Conservation (phyloP, 75 land plant genomes). For the Picea glauca region DNA sequence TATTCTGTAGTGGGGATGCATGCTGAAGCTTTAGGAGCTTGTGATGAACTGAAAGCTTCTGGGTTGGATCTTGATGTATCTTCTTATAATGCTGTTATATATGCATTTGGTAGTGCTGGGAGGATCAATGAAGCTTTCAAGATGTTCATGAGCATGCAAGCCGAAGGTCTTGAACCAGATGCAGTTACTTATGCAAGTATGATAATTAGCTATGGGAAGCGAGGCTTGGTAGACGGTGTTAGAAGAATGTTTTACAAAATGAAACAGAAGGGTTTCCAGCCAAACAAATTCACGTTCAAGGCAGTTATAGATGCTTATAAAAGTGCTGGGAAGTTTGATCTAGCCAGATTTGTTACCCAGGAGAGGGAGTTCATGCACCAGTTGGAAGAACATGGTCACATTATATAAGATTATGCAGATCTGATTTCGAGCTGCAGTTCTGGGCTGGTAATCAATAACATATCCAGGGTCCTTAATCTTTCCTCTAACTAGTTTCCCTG, state of each 20-base stretch:
- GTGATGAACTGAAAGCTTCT: slow-evolving; percentile 27
- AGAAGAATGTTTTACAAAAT: slow-evolving; percentile 50
- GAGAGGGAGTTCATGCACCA: slow-evolving; percentile 53
- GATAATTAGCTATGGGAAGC: slow-evolving; percentile 48
- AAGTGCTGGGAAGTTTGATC: slow-evolving; percentile 56
- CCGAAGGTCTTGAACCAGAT: slow-evolving; percentile 48
- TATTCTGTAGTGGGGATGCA: slow-evolving; percentile 65
- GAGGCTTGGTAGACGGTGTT: slow-evolving; percentile 63
- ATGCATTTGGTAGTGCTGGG: slow-evolving; percentile 61
- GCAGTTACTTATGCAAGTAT: slow-evolving; percentile 63
- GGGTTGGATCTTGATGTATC: slow-evolving; percentile 38
- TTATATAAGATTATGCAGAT: not conserved
- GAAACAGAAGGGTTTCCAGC: slow-evolving; percentile 39
- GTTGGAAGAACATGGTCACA: not conserved
- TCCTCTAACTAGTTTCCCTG: too few species aligned
- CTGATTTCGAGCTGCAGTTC: not conserved
- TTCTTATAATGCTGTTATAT: slow-evolving; percentile 70
- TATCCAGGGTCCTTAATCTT: too few species aligned
- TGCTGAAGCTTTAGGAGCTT: slow-evolving; percentile 44
- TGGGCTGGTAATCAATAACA: too few species aligned
- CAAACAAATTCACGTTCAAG: slow-evolving; percentile 61
- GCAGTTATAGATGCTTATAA: slow-evolving; percentile 58
- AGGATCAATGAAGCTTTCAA: slow-evolving; percentile 44
- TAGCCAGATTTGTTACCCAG: slow-evolving; percentile 66
- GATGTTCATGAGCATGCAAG: slow-evolving; percentile 59